phyloP scores from a whole-genome alignment of 805 yeast species.

The Saccharomyces eubayanus region DNA sequence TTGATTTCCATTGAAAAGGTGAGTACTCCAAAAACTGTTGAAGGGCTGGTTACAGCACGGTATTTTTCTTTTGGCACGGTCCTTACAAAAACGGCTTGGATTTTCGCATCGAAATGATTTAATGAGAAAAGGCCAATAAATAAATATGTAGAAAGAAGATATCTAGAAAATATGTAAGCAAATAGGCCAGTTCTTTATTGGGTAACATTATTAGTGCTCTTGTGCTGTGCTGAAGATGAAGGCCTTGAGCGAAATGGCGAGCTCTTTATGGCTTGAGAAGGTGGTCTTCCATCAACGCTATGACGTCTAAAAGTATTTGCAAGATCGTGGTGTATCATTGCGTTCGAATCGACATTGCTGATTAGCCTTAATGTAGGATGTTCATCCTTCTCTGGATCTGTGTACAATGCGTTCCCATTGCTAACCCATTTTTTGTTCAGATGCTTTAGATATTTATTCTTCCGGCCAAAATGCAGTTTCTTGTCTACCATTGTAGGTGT shows the following conservation, averaged over 20 bases:
- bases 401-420: background rate
- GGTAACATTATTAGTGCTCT: background rate
- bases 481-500: background rate
- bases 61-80: background rate
- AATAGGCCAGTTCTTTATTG: background rate
- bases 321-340: background rate
- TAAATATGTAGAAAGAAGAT: background rate
- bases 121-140: background rate
- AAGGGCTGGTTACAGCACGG: background rate
- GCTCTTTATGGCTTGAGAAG: background rate
- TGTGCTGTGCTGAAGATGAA: background rate
- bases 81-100: background rate
- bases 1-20: background rate
- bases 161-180: background rate
- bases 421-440: background rate
- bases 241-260: background rate
- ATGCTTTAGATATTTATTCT: background rate
- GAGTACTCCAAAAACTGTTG: background rate
- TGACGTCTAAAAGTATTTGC: slow-evolving; percentile 3
- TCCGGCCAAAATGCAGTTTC: background rate
- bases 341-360: background rate
- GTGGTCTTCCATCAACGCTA: slow-evolving; percentile 6
- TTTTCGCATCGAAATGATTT: background rate
- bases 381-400: background rate
- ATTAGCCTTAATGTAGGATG: background rate